A percentile compares a stretch with the other conserved stretches of the same genome.
Evolutionary conservation across 192 early-diverging fungal genomes (phyloP).

Genomic region (Cladochytrium replicatum): DNA sequence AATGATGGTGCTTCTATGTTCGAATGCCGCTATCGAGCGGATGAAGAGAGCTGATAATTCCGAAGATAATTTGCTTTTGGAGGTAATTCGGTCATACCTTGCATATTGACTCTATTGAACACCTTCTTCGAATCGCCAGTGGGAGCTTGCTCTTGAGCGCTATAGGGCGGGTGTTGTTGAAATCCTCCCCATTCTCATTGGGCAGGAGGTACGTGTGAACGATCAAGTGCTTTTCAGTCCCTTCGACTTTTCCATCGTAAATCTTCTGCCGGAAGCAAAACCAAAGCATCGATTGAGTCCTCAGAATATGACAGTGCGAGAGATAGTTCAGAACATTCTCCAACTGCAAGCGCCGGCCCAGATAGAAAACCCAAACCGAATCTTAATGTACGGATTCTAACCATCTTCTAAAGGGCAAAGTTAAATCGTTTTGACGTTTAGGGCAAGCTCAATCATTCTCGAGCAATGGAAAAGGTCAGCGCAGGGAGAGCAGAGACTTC

Average conservation of each 20-base stretch:
- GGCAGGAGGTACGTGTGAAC: neutral
- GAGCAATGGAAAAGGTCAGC: neutral
- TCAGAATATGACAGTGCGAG: neutral
- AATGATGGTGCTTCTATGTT: neutral
- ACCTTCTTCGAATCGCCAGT: neutral
- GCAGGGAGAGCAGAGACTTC: too few relatives aligned
- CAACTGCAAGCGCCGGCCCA: neutral
- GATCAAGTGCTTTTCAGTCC: neutral
- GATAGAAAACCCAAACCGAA: neutral
- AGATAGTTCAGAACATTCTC: neutral
- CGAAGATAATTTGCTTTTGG: neutral
- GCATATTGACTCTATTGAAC: neutral
- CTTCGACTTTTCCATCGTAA: too few relatives aligned
- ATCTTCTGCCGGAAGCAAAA: conserved; percentile 1
- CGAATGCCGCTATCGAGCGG: neutral
- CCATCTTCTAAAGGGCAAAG: neutral
- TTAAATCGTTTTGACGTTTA: neutral
- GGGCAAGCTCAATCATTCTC: neutral
- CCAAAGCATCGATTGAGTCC: neutral
- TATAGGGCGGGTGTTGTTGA: neutral
- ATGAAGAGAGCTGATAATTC: neutral
- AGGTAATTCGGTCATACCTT: neutral
- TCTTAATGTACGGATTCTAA: neutral
- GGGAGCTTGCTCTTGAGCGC: neutral
- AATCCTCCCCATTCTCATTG: neutral